These are phyloP conservation scores for Omphalotus guepiniiformis DNA, from an alignment of 768 basidiomycete genomes.

Conservation along the genomic window DNA sequence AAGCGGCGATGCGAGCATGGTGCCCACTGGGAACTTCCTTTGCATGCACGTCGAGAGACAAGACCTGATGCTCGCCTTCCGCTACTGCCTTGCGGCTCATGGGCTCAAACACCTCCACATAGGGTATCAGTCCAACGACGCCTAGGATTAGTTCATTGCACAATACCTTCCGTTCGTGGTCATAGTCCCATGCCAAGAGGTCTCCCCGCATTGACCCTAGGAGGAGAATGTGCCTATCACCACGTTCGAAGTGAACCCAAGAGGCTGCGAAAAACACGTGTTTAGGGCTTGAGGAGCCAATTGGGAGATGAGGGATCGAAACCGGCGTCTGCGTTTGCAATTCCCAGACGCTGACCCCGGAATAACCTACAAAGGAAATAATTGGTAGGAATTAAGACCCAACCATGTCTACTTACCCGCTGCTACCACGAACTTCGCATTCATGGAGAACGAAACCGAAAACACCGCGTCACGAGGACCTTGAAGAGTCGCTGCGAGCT, in stretches of 20 bases:
- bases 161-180: neutral
- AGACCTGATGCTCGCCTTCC: too few species aligned
- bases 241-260: neutral
- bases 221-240: neutral
- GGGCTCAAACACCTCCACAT: too few species aligned
- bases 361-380: neutral
- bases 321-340: neutral
- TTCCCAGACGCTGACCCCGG: neutral
- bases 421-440: neutral
- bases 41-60: neutral
- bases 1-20: neutral
- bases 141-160: neutral
- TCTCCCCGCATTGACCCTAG: neutral
- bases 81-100: too few species aligned
- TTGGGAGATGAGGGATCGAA: neutral
- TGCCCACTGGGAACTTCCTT: neutral
- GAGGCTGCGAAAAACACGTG: neutral
- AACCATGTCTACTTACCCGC: neutral
- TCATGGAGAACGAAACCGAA: neutral
- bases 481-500: neutral
- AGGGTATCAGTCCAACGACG: too few species aligned
- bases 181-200: neutral
- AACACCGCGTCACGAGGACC: neutral
- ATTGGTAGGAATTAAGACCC: neutral
- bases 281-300: neutral